Conservation (phyloP, 2,329 filamentous ascomycete genomes). For the Phaeosphaeria sp. region DNA sequence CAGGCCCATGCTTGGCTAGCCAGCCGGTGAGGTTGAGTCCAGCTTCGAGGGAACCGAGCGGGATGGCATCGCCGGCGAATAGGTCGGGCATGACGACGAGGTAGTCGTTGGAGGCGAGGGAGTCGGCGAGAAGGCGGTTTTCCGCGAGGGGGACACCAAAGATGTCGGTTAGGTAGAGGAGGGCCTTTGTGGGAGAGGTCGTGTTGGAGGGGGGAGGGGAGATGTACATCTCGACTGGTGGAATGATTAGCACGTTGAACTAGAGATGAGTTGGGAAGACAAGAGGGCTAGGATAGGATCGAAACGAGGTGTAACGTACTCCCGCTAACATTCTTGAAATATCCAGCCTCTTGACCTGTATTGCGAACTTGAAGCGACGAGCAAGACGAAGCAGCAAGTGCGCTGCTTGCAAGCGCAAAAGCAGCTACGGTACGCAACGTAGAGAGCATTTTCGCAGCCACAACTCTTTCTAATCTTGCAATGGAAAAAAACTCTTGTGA, state of each 20-base stretch:
- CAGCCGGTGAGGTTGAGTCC: conserved; percentile 68
- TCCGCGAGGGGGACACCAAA: conserved; percentile 42
- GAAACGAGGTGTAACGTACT: conserved; percentile 21
- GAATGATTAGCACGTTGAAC: too few species aligned
- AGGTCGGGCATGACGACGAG: conserved; percentile 45
- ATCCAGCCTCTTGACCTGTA: conserved; percentile 20
- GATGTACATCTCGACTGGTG: conserved; percentile 26
- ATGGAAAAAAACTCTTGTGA: neutral
- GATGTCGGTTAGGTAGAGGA: conserved; percentile 47
- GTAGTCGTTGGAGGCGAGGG: conserved; percentile 41
- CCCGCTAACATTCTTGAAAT: conserved; percentile 31
- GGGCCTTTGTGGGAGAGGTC: conserved; percentile 29
- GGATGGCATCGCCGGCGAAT: conserved; percentile 40
- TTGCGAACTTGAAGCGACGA: conserved; percentile 17
- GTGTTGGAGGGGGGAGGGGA: conserved; percentile 22
- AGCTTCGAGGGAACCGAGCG: conserved; percentile 58
- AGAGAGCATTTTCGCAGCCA: neutral
- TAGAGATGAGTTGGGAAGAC: too few species aligned
- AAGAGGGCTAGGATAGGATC: too few species aligned
- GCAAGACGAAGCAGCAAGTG: conserved; percentile 4
- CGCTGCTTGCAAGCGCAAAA: conserved; percentile 1
- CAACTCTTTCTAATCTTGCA: neutral
- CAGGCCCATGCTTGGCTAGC: conserved; percentile 53
- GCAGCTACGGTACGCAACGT: neutral
- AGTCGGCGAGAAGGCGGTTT: conserved; percentile 45